Evolutionary conservation across 257 asterid genomes (phyloP).

Genomic region (Eucommia ulmoides): DNA sequence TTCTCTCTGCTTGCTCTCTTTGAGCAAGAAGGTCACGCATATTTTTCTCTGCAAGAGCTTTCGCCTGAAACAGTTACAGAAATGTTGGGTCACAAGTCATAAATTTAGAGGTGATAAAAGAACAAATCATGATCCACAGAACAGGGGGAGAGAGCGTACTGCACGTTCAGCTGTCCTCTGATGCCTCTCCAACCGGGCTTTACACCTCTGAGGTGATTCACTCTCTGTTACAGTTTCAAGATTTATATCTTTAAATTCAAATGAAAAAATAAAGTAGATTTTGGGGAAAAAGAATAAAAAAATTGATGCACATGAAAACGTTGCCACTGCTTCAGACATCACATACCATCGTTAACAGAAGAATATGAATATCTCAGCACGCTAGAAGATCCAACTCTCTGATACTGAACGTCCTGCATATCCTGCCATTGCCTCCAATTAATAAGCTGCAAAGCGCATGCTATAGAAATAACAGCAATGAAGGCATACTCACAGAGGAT

Average conservation of each 20-base stretch:
- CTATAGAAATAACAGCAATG: constrained; percentile 9
- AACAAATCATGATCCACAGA: too few species aligned
- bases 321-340: not conserved
- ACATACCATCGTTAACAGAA: constrained; percentile 51
- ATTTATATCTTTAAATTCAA: constrained; percentile 12
- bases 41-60: constrained; percentile 93
- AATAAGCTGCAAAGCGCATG: constrained; percentile 11
- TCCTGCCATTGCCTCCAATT: constrained; percentile 20
- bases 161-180: constrained; percentile 92
- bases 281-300: constrained; percentile 2
- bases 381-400: constrained; percentile 30
- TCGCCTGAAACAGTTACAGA: constrained; percentile 50
- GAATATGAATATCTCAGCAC: constrained; percentile 34
- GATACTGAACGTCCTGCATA: constrained; percentile 30
- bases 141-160: constrained; percentile 40
- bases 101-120: constrained; percentile 2
- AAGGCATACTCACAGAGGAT: constrained; percentile 57
- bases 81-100: constrained; percentile 4
- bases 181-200: constrained; percentile 89
- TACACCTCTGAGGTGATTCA: constrained; percentile 82
- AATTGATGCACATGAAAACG: constrained; percentile 4
- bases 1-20: constrained; percentile 80
- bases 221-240: constrained; percentile 35
- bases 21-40: constrained; percentile 84
- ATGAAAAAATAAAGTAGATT: constrained; percentile 1